Conservation (phyloP, 179 eudicot genomes). For the Beta lomatogona region DNA sequence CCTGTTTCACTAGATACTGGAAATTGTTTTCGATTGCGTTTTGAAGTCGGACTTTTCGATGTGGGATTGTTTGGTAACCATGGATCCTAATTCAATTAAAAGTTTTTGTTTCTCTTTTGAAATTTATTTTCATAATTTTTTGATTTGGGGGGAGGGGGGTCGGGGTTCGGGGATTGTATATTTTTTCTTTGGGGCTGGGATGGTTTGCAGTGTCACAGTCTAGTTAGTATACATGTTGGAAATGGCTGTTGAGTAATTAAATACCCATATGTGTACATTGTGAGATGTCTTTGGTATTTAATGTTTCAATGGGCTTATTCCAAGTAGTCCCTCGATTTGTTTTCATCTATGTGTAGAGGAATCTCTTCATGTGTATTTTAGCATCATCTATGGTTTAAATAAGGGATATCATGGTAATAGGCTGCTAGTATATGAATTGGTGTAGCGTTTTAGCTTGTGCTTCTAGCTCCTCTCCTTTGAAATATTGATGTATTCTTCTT, state of each 20-base stretch:
- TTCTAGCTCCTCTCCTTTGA: neutral
- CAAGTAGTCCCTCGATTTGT: neutral
- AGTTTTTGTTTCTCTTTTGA: neutral
- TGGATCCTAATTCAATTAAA: neutral
- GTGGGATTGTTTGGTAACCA: neutral
- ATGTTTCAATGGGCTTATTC: neutral
- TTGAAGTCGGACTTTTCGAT: neutral
- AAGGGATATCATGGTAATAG: neutral
- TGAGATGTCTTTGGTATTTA: too few relatives aligned
- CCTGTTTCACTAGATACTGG: neutral
- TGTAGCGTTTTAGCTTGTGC: neutral
- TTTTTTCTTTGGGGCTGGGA: too few relatives aligned
- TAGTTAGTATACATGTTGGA: too few relatives aligned
- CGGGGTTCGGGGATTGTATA: too few relatives aligned
- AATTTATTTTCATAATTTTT: neutral
- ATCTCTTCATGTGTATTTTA: neutral
- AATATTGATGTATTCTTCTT: neutral
- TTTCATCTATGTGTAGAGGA: neutral
- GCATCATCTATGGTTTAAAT: neutral
- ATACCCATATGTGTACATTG: too few relatives aligned
- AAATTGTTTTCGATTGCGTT: neutral
- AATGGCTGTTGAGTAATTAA: too few relatives aligned
- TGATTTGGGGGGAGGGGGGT: too few relatives aligned
- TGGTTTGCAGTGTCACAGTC: too few relatives aligned
- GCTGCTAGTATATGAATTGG: neutral